These are phyloP conservation scores for Tricholoma bakamatsutake DNA, from an alignment of 768 basidiomycete species.

Conservation along the genomic window DNA sequence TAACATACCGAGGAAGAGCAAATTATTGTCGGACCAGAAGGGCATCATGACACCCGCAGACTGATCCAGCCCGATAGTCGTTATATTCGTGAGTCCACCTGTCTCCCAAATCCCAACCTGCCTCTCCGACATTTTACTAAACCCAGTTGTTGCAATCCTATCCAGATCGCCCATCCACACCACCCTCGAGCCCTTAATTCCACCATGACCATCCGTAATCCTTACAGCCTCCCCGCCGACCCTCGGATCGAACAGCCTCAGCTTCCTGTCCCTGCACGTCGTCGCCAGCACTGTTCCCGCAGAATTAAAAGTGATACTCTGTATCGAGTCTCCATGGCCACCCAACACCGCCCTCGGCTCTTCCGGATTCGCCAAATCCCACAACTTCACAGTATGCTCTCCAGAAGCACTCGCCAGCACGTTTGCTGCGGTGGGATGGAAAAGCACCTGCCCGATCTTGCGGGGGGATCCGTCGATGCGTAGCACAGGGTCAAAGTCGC, in stretches of 20 bases:
- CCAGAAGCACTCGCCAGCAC: slow-evolving; percentile 77
- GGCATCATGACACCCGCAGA: slow-evolving; percentile 94
- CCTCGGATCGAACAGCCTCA: slow-evolving; percentile 90
- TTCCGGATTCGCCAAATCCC: slow-evolving; percentile 81
- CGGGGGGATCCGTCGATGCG: slow-evolving; percentile 74
- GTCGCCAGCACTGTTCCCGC: slow-evolving; percentile 81
- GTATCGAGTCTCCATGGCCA: slow-evolving; percentile 86
- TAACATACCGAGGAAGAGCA: slow-evolving; percentile 69
- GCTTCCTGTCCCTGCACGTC: slow-evolving; percentile 88
- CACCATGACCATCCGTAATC: slow-evolving; percentile 80
- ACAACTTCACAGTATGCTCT: slow-evolving; percentile 85
- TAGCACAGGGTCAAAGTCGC: slow-evolving; percentile 82
- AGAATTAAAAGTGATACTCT: slow-evolving; percentile 76
- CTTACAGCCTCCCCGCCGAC: slow-evolving; percentile 77
- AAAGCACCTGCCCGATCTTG: slow-evolving; percentile 91
- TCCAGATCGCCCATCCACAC: slow-evolving; percentile 89
- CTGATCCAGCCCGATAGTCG: slow-evolving; percentile 79
- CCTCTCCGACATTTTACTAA: slow-evolving; percentile 94
- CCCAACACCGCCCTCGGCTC: slow-evolving; percentile 51
- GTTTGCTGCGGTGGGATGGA: slow-evolving; percentile 86
- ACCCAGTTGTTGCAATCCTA: slow-evolving; percentile 90
- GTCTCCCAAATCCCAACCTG: slow-evolving; percentile 91
- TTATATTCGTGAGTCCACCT: slow-evolving; percentile 65
- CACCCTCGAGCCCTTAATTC: slow-evolving; percentile 88
- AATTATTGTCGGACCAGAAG: slow-evolving; percentile 94